Percentiles rank a stretch among this genome's conserved stretches.
Conservation (phyloP, 2,329 filamentous ascomycete genomes). For the Plectosphaerella sp. region DNA sequence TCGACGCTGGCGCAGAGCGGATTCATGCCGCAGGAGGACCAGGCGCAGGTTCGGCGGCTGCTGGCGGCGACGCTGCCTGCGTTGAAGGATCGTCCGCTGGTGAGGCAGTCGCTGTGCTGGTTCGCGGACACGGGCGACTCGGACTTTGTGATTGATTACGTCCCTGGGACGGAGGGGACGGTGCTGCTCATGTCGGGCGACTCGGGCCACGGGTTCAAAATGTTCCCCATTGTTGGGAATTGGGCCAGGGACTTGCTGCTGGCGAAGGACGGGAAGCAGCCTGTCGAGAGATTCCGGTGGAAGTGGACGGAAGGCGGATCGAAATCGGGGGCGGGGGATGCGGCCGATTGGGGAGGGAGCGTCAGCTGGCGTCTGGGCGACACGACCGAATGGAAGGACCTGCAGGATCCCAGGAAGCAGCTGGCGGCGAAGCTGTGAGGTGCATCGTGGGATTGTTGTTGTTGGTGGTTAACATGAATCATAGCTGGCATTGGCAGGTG, state of each 20-base stretch:
- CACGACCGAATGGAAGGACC: too few relatives aligned
- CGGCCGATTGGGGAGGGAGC: not conserved
- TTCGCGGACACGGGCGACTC: conserved; percentile 57
- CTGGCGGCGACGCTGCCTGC: conserved; percentile 46
- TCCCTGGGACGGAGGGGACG: conserved; percentile 41
- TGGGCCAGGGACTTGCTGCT: conserved; percentile 36
- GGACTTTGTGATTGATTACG: conserved; percentile 56
- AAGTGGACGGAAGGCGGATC: conserved; percentile 22
- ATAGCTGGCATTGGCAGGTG: too few relatives aligned
- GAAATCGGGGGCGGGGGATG: too few relatives aligned
- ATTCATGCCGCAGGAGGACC: conserved; percentile 50
- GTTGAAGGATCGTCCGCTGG: conserved; percentile 50
- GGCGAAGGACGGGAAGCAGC: conserved; percentile 33
- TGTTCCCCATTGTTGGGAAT: conserved; percentile 52
- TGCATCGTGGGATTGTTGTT: too few relatives aligned
- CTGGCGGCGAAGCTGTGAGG: too few relatives aligned
- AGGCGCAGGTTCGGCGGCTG: conserved; percentile 44
- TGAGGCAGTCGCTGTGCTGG: conserved; percentile 57
- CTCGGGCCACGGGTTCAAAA: conserved; percentile 60
- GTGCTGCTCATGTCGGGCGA: conserved; percentile 48
- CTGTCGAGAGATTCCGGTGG: conserved; percentile 46
- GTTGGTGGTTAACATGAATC: too few relatives aligned
- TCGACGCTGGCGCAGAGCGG: conserved; percentile 26
- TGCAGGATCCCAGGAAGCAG: too few relatives aligned
- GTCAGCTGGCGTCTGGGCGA: not conserved